Base-by-base conservation (phyloP, 768 basidiomycete species). In the Lactarius akahatsu region DNA sequence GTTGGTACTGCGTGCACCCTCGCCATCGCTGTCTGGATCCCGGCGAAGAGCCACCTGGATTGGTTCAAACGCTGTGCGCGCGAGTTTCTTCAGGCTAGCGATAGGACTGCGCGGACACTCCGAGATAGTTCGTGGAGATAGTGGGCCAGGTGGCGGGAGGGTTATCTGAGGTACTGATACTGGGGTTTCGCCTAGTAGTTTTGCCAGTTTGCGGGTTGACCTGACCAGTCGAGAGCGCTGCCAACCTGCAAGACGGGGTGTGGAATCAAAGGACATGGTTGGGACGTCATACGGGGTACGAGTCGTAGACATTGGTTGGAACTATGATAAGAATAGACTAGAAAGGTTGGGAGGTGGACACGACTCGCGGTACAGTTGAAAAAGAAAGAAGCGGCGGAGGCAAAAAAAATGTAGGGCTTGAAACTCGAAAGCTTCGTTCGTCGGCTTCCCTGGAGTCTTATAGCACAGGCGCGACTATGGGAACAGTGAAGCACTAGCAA, bases 151-250 rank as follows among this genome's bases (percentile, higher is more conserved):
- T 13, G 63, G 68, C 13, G 66, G n/a, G 7, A 30, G 26, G n/a
- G 63, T 59, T 26, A 62, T 50, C 23, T 45, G 60, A 34, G 55
- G 52, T 26, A 62, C 26, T 18, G 55, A 43, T 26, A 62, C 26
- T 18, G 69, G 69, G 15, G 61, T 70, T 28, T 69, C 64, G n/a
- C 69, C 69, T n/a, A 70, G 52, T 57, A 70, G 34, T n/a, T 70
- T 68, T n/a, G 67, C 34, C 30, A 70, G 50, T 40, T 70, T 70
- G 60, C 67, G 67, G 18, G 63, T 64, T 34, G 69, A 68, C 52
- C 50, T 68, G 18, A 68, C 9, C 4, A 68, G 54, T 18, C 43
- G 69, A 41, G 62, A 61, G 30, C 67, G 69, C 41, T 70, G 69
- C 23, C 50, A 41, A 41, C 30, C 28, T 45, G 69, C 52, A 15